A percentile compares a stretch with the other conserved stretches of the same genome.
Conservation (phyloP, 2,329 filamentous ascomycete species). For the Venturia pyrina region DNA sequence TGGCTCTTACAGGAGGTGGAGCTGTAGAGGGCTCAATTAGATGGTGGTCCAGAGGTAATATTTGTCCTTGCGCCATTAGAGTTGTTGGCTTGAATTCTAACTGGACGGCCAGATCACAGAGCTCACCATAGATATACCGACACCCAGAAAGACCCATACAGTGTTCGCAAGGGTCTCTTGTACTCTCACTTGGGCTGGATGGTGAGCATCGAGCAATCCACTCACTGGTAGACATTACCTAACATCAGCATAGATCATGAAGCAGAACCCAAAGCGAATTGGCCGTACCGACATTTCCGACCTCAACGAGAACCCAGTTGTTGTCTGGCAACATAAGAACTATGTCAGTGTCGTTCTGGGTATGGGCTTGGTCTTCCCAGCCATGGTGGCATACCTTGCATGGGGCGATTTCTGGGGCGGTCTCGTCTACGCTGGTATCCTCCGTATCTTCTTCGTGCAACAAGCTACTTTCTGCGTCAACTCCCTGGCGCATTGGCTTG, state of each 20-base stretch:
- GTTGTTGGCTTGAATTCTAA: no score
- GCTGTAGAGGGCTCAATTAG: constrained; percentile 41
- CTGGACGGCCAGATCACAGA: constrained; percentile 29
- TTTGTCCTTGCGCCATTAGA: no score
- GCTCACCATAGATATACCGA: constrained; percentile 45
- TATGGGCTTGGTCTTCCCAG: constrained; percentile 40
- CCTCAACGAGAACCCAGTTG: constrained; percentile 40
- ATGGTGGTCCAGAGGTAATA: constrained; percentile 34
- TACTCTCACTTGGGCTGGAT: constrained; percentile 45
- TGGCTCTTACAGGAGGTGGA: constrained; percentile 38
- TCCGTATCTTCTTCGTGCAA: constrained; percentile 43
- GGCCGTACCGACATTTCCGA: constrained; percentile 43
- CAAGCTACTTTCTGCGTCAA: constrained; percentile 46
- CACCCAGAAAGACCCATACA: constrained; percentile 44
- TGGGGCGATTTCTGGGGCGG: constrained; percentile 42
- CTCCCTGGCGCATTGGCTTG: constrained; percentile 44
- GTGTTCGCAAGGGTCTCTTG: constrained; percentile 40
- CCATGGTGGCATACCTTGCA: constrained; percentile 36
- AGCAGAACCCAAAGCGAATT: constrained; percentile 43
- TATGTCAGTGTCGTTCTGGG: constrained; percentile 38
- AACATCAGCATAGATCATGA: constrained; percentile 26
- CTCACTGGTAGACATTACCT: not conserved
- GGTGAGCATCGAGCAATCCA: constrained; percentile 19
- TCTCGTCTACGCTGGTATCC: constrained; percentile 42
- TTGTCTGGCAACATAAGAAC: constrained; percentile 41